Percentiles rank a stretch among this genome's conserved stretches.
Conservation (phyloP, 257 asterid genomes). For the Prunella vulgaris region DNA sequence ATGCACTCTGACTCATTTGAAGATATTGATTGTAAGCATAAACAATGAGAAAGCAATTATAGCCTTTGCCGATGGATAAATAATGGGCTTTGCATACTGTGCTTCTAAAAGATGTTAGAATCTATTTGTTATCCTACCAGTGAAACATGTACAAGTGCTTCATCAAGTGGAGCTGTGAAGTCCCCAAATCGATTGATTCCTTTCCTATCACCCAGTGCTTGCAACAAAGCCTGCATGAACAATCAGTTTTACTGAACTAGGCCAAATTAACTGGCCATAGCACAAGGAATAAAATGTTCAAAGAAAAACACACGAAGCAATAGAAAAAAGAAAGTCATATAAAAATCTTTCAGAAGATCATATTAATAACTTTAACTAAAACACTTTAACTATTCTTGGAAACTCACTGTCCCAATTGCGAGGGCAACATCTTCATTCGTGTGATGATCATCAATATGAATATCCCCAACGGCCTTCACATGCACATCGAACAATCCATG, state of each 20-base stretch:
- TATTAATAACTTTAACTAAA: neutral
- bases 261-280: neutral
- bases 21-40: neutral
- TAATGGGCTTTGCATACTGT: neutral
- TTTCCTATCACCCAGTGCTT: slow-evolving; percentile 92
- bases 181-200: slow-evolving; percentile 93
- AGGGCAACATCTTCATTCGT: slow-evolving; percentile 93
- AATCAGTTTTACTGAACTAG: neutral
- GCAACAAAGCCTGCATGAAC: slow-evolving; percentile 67
- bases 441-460: slow-evolving; percentile 89
- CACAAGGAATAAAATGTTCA: neutral
- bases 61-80: neutral
- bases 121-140: slow-evolving; percentile 46
- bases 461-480: slow-evolving; percentile 84
- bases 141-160: slow-evolving; percentile 88
- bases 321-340: neutral
- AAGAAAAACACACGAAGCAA: neutral
- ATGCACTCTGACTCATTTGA: neutral
- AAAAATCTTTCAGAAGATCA: neutral
- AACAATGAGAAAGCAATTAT: neutral
- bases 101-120: neutral
- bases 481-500: slow-evolving; percentile 77
- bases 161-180: slow-evolving; percentile 98
- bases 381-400: neutral
- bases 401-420: slow-evolving; percentile 80